Evolutionary conservation across 352 stramenopile species (phyloP).

Genomic region (Phytophthora kernoviae): DNA sequence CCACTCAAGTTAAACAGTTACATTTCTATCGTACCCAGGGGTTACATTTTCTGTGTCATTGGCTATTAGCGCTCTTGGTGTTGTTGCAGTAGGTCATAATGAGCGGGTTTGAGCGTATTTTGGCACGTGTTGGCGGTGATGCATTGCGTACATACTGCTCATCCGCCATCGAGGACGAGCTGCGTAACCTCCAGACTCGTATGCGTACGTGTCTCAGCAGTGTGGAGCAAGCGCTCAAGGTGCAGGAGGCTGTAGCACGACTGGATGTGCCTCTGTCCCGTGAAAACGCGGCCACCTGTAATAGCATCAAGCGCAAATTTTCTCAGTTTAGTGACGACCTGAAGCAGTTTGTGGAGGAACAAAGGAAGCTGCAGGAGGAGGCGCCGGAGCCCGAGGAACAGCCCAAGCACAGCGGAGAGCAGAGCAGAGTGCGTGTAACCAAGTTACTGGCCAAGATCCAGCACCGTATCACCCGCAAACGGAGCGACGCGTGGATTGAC

Average conservation of each 20-base stretch:
- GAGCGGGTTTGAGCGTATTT: constrained; percentile 78
- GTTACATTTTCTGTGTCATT: not conserved
- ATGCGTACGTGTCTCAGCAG: constrained; percentile 62
- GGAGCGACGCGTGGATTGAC: constrained; percentile 60
- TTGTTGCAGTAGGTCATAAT: constrained; percentile 25
- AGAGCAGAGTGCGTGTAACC: constrained; percentile 38
- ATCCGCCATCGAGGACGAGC: constrained; percentile 77
- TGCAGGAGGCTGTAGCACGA: constrained; percentile 65
- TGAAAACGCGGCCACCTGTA: constrained; percentile 58
- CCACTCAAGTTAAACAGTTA: no score
- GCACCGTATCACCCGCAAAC: constrained; percentile 68
- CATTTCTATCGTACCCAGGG: not conserved
- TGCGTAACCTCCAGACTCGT: constrained; percentile 58
- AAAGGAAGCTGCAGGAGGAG: constrained; percentile 54
- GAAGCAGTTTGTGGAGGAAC: constrained; percentile 56
- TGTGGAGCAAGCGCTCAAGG: constrained; percentile 62
- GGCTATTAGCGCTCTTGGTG: not conserved
- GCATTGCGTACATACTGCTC: constrained; percentile 77
- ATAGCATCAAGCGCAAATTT: constrained; percentile 61
- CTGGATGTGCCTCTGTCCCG: constrained; percentile 65
- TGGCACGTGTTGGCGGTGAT: constrained; percentile 69
- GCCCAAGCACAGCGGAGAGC: constrained; percentile 32
- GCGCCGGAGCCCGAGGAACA: constrained; percentile 19
- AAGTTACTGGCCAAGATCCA: constrained; percentile 65
- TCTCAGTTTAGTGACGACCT: constrained; percentile 53